Conservation (phyloP, 148 eudicot species). For the Rhododendron vialii region DNA sequence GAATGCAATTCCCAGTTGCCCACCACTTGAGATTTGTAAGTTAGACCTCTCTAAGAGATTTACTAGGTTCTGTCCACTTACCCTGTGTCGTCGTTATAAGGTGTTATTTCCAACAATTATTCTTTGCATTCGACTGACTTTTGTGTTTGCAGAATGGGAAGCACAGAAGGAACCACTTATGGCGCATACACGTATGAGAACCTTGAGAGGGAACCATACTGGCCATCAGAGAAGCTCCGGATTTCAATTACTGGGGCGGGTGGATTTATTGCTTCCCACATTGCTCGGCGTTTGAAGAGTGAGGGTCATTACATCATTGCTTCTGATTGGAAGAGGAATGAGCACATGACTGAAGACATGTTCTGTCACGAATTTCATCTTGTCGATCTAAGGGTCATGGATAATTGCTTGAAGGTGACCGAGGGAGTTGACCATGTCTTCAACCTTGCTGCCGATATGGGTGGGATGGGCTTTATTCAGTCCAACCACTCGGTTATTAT, state of each 20-base stretch:
- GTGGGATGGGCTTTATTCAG: constrained; percentile 27
- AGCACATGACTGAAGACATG: constrained; percentile 26
- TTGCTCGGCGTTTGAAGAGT: constrained; percentile 23
- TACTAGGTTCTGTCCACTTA: background rate
- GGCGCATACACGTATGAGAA: constrained; percentile 22
- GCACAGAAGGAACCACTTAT: constrained; percentile 7
- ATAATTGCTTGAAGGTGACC: constrained; percentile 19
- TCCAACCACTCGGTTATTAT: constrained; percentile 23
- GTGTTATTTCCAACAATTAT: background rate
- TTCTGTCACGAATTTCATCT: constrained; percentile 25
- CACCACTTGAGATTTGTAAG: background rate
- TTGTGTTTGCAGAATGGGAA: constrained; percentile 17
- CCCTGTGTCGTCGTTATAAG: background rate
- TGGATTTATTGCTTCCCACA: constrained; percentile 26
- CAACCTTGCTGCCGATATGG: constrained; percentile 29
- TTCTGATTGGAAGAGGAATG: constrained; percentile 26
- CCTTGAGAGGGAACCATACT: constrained; percentile 23
- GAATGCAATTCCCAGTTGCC: background rate
- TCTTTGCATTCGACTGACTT: background rate
- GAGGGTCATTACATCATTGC: constrained; percentile 24
- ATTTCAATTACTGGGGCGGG: constrained; percentile 23
- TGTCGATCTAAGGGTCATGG: constrained; percentile 23
- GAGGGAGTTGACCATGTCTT: constrained; percentile 20
- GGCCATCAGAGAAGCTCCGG: constrained; percentile 24
- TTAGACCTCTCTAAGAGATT: background rate